A percentile compares a stretch with the other conserved stretches of the same genome.
phyloP scores from a whole-genome alignment of 2,329 filamentous ascomycete genomes.

The Periconia sp. region DNA sequence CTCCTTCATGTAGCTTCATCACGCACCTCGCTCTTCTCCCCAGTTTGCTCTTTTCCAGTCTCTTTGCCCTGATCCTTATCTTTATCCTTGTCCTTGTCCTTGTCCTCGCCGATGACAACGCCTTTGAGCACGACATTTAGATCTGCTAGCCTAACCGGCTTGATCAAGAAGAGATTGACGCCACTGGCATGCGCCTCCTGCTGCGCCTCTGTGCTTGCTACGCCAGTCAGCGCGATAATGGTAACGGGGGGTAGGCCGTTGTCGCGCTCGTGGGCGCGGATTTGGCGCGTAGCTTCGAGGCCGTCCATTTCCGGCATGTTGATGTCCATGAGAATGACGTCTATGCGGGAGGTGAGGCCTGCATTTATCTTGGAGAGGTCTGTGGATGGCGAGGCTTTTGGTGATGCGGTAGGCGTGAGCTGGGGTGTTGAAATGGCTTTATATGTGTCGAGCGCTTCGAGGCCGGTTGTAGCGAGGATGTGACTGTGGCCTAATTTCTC shows the following conservation, averaged over 20 bases:
- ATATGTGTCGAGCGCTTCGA: slow-evolving; percentile 42
- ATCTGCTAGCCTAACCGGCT: slow-evolving; percentile 56
- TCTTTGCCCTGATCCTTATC: too few relatives aligned
- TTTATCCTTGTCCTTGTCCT: slow-evolving; percentile 15
- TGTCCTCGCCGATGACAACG: slow-evolving; percentile 34
- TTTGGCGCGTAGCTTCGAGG: slow-evolving; percentile 46
- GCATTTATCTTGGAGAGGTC: slow-evolving; percentile 39
- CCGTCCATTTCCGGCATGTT: slow-evolving; percentile 49
- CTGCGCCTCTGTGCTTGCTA: slow-evolving; percentile 57
- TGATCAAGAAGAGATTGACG: slow-evolving; percentile 62
- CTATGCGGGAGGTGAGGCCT: slow-evolving; percentile 21
- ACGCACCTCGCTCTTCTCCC: background rate
- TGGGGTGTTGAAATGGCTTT: slow-evolving; percentile 17
- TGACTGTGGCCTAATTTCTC: slow-evolving; percentile 42
- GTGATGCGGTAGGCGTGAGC: slow-evolving; percentile 54
- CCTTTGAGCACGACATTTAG: slow-evolving; percentile 49
- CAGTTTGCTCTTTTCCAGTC: background rate
- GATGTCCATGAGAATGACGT: slow-evolving; percentile 45
- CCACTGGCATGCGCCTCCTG: slow-evolving; percentile 60
- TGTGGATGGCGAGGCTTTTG: slow-evolving; percentile 41
- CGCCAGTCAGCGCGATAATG: slow-evolving; percentile 60
- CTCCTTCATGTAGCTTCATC: too few relatives aligned
- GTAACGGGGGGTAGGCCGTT: slow-evolving; percentile 49
- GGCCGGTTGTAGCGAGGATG: slow-evolving; percentile 42
- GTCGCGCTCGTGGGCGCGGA: slow-evolving; percentile 55